Evolutionary conservation across 2,329 filamentous ascomycete genomes (phyloP).

Genomic region (Diplocarpon rosae): DNA sequence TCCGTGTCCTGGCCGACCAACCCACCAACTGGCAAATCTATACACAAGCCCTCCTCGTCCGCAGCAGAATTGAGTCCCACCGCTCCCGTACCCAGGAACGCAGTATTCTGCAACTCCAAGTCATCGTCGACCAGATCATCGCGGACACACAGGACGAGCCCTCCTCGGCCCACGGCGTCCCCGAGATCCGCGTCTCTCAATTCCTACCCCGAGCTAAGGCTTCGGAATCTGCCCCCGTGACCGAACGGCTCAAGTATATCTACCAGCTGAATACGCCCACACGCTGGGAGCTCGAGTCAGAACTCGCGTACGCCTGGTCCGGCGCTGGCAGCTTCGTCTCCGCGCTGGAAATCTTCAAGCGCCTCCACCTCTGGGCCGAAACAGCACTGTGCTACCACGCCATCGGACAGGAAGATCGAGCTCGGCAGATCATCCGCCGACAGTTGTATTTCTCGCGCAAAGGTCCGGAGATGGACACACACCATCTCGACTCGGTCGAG

Average conservation of each 20-base stretch:
- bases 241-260: slow-evolving; percentile 70
- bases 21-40: slow-evolving; percentile 97
- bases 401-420: slow-evolving; percentile 62
- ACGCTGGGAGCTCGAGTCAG: slow-evolving; percentile 87
- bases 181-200: slow-evolving; percentile 48
- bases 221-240: slow-evolving; percentile 66
- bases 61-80: slow-evolving; percentile 83
- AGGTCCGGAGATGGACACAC: slow-evolving; percentile 28
- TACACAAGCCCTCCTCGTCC: slow-evolving; percentile 81
- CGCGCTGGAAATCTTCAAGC: slow-evolving; percentile 90
- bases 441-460: slow-evolving; percentile 62
- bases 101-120: slow-evolving; percentile 84
- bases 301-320: slow-evolving; percentile 89
- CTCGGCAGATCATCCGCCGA: slow-evolving; percentile 62
- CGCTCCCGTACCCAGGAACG: slow-evolving; percentile 79
- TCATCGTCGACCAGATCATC: slow-evolving; percentile 88
- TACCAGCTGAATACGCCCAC: slow-evolving; percentile 76
- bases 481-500: slow-evolving; percentile 41
- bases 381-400: slow-evolving; percentile 65
- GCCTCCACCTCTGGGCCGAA: slow-evolving; percentile 88
- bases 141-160: slow-evolving; percentile 53
- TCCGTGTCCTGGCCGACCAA: slow-evolving; percentile 75
- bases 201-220: slow-evolving; percentile 72
- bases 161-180: slow-evolving; percentile 26
- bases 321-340: slow-evolving; percentile 77